These are phyloP conservation scores for Neurospora intermedia DNA, from an alignment of 495 filamentous ascomycete genomes.

Conservation along the genomic window DNA sequence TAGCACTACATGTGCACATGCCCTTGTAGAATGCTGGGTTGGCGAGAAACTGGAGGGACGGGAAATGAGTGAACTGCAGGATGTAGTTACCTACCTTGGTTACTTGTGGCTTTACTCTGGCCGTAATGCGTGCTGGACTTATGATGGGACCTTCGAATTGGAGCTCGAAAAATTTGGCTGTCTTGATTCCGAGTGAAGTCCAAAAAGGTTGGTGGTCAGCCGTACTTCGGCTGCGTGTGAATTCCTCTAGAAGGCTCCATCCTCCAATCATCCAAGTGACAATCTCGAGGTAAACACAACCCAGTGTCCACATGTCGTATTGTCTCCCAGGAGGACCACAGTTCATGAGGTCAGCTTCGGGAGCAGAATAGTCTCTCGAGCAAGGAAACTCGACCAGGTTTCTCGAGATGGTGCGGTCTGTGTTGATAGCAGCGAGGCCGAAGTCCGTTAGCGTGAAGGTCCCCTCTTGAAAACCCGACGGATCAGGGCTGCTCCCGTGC, in stretches of 20 bases:
- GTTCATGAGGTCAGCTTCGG: constrained; percentile 14
- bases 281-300: constrained; percentile 24
- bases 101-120: neutral
- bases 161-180: neutral
- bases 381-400: neutral
- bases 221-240: neutral
- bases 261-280: constrained; percentile 16
- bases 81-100: neutral
- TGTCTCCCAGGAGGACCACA: neutral
- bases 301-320: constrained; percentile 25
- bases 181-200: neutral
- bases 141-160: neutral
- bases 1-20: neutral
- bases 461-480: neutral
- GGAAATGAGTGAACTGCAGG: neutral
- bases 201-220: no score
- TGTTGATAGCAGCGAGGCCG: constrained; percentile 7
- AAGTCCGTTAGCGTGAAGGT: constrained; percentile 14
- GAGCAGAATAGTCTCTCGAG: constrained; percentile 9
- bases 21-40: neutral
- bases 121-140: neutral
- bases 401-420: neutral
- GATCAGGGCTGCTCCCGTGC: no score
- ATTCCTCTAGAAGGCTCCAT: neutral
- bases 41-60: neutral